Evolutionary conservation across 805 yeast species (phyloP).

Genomic region (Lipomyces yamanashiensis): DNA sequence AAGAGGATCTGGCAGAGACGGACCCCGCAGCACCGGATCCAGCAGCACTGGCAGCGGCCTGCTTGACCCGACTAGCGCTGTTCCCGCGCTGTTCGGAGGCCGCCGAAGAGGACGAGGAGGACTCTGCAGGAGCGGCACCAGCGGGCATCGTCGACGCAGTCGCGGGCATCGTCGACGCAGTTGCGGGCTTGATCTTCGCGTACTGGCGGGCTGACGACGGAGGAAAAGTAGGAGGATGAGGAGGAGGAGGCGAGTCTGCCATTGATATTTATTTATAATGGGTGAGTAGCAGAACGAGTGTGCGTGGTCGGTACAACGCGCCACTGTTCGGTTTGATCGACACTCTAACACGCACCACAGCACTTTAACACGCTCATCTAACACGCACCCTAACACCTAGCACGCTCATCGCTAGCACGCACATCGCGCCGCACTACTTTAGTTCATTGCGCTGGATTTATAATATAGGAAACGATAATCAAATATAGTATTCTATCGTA

Average conservation of each 20-base stretch:
- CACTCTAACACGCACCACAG: background rate
- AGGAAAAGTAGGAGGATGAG: background rate
- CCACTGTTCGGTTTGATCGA: conserved; percentile 10
- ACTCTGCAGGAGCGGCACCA: background rate
- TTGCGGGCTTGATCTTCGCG: conserved; percentile 6
- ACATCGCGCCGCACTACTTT: background rate
- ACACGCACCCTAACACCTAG: background rate
- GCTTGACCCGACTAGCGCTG: background rate
- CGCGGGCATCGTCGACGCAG: background rate
- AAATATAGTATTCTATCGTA: no score
- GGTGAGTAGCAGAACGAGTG: background rate
- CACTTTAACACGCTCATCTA: background rate
- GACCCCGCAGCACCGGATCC: no score
- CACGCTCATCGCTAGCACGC: background rate
- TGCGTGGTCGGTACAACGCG: background rate
- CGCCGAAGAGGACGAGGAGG: background rate
- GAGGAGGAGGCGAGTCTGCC: background rate
- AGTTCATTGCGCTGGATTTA: background rate
- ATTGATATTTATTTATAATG: background rate
- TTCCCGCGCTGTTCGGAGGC: background rate
- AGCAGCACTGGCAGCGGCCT: no score
- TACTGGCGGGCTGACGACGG: background rate
- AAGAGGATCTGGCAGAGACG: no score
- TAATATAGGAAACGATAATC: no score
- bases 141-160: background rate